Evolutionary conservation across 2,329 filamentous ascomycete species (phyloP), one percentile per base, ranked within the genome.

Genomic region (Chaetomiaceae sp.): DNA sequence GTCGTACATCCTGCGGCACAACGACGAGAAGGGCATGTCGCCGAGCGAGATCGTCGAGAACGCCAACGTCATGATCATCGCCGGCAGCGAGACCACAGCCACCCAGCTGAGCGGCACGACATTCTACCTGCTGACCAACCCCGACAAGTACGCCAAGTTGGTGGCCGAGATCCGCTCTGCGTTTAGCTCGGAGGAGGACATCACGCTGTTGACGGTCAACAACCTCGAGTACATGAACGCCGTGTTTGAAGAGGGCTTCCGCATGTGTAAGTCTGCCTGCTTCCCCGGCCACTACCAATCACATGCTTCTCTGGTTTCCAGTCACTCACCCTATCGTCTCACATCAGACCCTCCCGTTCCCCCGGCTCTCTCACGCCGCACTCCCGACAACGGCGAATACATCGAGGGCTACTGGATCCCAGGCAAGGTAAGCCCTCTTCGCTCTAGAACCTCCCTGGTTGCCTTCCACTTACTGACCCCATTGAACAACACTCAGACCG

Each of bases 161-260:
- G 54, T 54, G 1, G n/a, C 59, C 0, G 71, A 75, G 56, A 58
- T 74, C 3, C 58, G 70, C 3, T 47, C 54, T 0, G 38, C 58
- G 0, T 73, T 72, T 46, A 37, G 49, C 2, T 53, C 27, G 0
- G 63, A 67, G 15, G 55, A 63, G 0, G 65, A 72, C 1, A 73
- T 75, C 34, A 63, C 53, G 4, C 47, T 70, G 30, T 50, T 52
- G 6, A 52, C 54, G 3, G 56, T 63, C 3, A 48, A 50, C 36
- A 49, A 53, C 14, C 53, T 70, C 0, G 40, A 53, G 22, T 73
- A 71, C 42, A 56, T 70, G 42, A 51, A 60, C 12, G 68, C 68
- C 5, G 61, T 58, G 35, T 55, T 71, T 10, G 58, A 70, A 8
- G 69, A 73, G 55, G 58, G 58, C 2, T 49, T 72, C 27, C 62